Conservation (phyloP, 2,329 filamentous ascomycete genomes). For the Pseudocercospora crystallina region DNA sequence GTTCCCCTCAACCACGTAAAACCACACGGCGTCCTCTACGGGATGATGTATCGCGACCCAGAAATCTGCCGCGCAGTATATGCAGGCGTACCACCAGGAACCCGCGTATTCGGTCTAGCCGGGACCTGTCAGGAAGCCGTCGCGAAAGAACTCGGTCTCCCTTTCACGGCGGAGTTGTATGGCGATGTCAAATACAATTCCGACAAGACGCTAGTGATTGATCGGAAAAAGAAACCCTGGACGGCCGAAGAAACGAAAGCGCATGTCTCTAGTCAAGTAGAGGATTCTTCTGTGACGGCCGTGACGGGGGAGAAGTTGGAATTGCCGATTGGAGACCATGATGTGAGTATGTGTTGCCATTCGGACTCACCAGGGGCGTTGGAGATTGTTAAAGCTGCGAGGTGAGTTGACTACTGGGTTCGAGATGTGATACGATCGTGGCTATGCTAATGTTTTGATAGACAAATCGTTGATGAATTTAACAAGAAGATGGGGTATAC, state of each 20-base stretch:
- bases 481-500: constrained; percentile 33
- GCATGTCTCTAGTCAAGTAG: constrained; percentile 43
- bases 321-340: constrained; percentile 42
- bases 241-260: constrained; percentile 42
- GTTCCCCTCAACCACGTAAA: constrained; percentile 60
- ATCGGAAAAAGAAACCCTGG: constrained; percentile 59
- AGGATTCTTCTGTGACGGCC: constrained; percentile 41
- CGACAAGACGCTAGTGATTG: constrained; percentile 54
- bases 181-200: constrained; percentile 57
- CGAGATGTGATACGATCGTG: constrained; percentile 11
- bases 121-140: constrained; percentile 57
- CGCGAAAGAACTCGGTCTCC: constrained; percentile 53
- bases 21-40: constrained; percentile 56
- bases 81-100: constrained; percentile 51
- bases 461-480: constrained; percentile 42
- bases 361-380: constrained; percentile 47
- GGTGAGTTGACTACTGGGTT: constrained; percentile 44
- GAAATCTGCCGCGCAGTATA: constrained; percentile 56
- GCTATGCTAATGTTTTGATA: background rate
- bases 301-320: constrained; percentile 44
- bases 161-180: constrained; percentile 57
- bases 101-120: constrained; percentile 55
- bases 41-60: constrained; percentile 53
- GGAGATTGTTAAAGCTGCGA: constrained; percentile 45
- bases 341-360: constrained; percentile 47